Conservation (phyloP, 2,329 filamentous ascomycete species). For the Beauveria brongniartii region DNA sequence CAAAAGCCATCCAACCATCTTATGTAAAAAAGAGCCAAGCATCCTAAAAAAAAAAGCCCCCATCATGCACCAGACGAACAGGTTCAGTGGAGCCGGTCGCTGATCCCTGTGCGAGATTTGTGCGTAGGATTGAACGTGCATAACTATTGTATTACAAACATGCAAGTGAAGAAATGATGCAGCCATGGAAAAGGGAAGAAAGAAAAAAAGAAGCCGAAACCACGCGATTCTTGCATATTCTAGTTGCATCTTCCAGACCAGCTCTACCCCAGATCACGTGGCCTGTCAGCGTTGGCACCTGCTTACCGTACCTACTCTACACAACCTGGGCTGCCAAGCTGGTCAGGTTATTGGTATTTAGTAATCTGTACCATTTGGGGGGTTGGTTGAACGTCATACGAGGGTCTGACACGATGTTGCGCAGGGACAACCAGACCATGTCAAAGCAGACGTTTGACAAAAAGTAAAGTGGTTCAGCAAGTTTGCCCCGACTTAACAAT, state of each 20-base stretch:
- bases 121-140: neutral
- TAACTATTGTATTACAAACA: neutral
- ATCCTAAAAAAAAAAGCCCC: no score
- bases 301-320: no score
- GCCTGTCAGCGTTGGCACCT: neutral
- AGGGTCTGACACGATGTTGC: no score
- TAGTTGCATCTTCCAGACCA: neutral
- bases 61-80: neutral
- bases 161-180: neutral
- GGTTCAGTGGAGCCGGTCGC: neutral
- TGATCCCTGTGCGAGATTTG: conserved; percentile 3
- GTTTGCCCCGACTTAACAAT: neutral
- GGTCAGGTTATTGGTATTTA: no score
- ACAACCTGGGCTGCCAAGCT: no score
- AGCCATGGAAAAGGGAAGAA: neutral
- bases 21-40: no score
- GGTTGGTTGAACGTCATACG: no score
- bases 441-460: neutral
- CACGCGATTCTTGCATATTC: neutral
- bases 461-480: no score
- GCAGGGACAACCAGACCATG: neutral
- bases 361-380: no score
- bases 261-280: neutral
- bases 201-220: neutral
- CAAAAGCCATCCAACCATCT: no score